Evolutionary conservation across 1,284 basidiomycete species (phyloP).

Genomic region (Chiua sp.): DNA sequence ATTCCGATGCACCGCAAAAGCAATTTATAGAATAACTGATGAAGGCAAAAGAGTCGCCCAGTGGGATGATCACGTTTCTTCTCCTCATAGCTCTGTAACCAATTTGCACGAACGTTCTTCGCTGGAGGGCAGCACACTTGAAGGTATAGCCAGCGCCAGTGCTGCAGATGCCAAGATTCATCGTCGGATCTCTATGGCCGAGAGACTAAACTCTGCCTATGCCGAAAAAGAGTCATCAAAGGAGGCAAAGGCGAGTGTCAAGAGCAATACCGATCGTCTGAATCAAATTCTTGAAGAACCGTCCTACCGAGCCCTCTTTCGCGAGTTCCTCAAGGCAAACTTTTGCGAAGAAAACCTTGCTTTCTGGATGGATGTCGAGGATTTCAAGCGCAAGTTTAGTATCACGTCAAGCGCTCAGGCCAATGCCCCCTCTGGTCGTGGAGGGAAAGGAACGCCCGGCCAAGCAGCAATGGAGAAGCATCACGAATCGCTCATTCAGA

Average conservation of each 20-base stretch:
- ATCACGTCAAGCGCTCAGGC: conserved; percentile 93
- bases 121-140: conserved; percentile 43
- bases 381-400: conserved; percentile 95
- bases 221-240: conserved; percentile 57
- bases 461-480: conserved; percentile 96
- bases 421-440: conserved; percentile 45
- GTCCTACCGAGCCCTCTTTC: conserved; percentile 87
- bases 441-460: conserved; percentile 64
- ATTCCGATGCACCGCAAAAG: conserved; percentile 94
- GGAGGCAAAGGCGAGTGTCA: conserved; percentile 66
- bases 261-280: conserved; percentile 91
- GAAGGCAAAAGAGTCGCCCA: conserved; percentile 86
- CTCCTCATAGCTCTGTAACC: conserved; percentile 68
- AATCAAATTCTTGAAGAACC: conserved; percentile 95
- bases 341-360: conserved; percentile 99
- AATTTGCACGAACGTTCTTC: conserved; percentile 59
- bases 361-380: conserved; percentile 97
- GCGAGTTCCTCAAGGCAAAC: conserved; percentile 92
- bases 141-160: conserved; percentile 44
- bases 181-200: conserved; percentile 78
- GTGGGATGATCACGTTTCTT: conserved; percentile 71
- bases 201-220: conserved; percentile 67
- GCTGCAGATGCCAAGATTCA: conserved; percentile 71
- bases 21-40: conserved; percentile 93
- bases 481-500: conserved; percentile 94